Conservation (phyloP, 2,329 filamentous ascomycete species). For the Cercospora citrullina region DNA sequence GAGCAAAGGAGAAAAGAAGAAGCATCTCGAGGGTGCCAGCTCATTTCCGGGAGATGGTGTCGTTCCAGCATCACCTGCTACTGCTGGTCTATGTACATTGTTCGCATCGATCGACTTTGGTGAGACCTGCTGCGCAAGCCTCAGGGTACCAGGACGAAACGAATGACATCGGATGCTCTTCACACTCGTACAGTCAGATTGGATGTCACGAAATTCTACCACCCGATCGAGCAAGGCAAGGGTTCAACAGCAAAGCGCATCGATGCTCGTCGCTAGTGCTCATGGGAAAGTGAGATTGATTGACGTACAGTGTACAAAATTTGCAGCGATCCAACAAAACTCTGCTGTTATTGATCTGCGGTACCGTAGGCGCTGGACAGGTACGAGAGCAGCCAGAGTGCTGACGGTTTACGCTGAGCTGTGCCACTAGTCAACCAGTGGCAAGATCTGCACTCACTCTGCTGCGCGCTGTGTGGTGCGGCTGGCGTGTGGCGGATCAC, state of each 20-base stretch:
- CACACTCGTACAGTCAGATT: not conserved
- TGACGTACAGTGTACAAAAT: not conserved
- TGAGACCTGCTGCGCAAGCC: not conserved
- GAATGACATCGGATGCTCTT: not conserved
- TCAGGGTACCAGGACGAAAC: not conserved
- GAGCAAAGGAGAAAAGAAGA: not conserved
- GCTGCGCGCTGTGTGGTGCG: not conserved
- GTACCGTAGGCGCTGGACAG: slow-evolving; percentile 1
- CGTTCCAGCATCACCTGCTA: not conserved
- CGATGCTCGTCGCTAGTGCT: not conserved
- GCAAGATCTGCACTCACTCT: not conserved
- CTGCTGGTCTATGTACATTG: not conserved
- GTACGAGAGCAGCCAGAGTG: not conserved
- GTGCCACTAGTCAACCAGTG: not conserved
- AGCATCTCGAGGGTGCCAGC: slow-evolving; percentile 1
- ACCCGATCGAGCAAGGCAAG: not conserved
- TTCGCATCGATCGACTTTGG: not conserved
- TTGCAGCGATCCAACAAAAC: slow-evolving; percentile 1
- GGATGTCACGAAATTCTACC: not conserved
- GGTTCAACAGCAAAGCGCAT: not conserved
- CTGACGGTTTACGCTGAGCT: not conserved
- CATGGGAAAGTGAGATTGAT: not conserved
- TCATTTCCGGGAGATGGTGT: not conserved
- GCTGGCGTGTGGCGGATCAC: not conserved
- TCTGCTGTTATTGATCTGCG: slow-evolving; percentile 4